Percentiles rank a stretch among this genome's conserved stretches.
phyloP scores from a whole-genome alignment of 805 yeast species.

The Candida loeiensis region DNA sequence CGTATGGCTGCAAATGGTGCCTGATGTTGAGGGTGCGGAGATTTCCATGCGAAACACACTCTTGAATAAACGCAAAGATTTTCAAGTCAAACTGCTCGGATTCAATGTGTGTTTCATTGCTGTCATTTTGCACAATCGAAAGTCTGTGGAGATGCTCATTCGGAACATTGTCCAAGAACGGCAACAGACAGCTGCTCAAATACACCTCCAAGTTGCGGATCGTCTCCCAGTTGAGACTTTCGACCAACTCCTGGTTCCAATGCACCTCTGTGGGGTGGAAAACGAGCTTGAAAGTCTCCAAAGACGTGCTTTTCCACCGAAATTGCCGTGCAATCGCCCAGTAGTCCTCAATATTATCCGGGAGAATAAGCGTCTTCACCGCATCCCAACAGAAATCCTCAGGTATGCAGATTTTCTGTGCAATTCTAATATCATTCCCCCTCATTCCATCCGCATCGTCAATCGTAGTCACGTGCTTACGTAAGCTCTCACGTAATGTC shows the following conservation, averaged over 20 bases:
- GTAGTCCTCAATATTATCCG: constrained; percentile 12
- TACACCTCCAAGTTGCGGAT: constrained; percentile 45
- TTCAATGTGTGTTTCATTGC: constrained; percentile 29
- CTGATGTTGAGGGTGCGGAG: constrained; percentile 13
- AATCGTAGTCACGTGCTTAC: background rate
- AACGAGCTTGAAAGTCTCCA: constrained; percentile 23
- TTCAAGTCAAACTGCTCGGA: constrained; percentile 46
- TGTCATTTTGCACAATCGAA: constrained; percentile 33
- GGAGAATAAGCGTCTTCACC: constrained; percentile 17
- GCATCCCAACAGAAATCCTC: background rate
- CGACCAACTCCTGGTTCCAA: constrained; percentile 11
- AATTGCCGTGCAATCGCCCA: constrained; percentile 15
- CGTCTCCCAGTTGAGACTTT: constrained; percentile 18
- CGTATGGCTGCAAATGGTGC: constrained; percentile 58
- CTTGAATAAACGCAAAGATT: constrained; percentile 33
- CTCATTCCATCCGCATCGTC: background rate
- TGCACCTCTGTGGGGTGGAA: constrained; percentile 15
- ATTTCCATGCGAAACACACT: background rate
- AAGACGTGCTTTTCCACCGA: background rate
- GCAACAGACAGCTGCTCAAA: constrained; percentile 31
- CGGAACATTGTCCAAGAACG: constrained; percentile 3
- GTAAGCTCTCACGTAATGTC: constrained; percentile 10
- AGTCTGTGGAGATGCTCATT: constrained; percentile 28
- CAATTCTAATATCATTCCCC: constrained; percentile 2
- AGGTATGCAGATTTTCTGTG: background rate